Evolutionary conservation across 2,329 filamentous ascomycete species (phyloP), one percentile per base, ranked within the genome.

Genomic region (Aspergillaceae sp.): DNA sequence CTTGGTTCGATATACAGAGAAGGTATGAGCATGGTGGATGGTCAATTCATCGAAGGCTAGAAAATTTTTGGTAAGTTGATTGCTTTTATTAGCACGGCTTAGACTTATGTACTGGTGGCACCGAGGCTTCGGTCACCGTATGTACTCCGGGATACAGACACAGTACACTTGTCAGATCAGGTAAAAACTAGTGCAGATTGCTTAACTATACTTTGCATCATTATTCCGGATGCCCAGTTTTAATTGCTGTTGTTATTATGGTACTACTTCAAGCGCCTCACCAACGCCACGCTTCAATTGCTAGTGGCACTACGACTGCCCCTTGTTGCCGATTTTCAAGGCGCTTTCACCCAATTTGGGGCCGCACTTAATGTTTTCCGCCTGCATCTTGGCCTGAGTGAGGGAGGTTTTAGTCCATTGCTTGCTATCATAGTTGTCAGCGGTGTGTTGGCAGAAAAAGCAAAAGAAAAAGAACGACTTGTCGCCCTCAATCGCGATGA

Each of bases 401-500:
- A 26, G 36, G 36, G 36, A 11, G 27, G 36, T 8, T 38, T 8
- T 4, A 26, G 36, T 38, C 36, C 36, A 26, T 28, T 38, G 36
- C 36, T 38, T 19, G 27, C 27, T 26, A 11, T 38, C 36, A 36
- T 48, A 41, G 49, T 50, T 54, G 52, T 53, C 51, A 54, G 52
- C 51, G 48, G 46, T 52, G 52, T 45, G 49, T 51, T 56, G 53
- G 51, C 51, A 56, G 27, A 4, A 28, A 19, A 27, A 11, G 8
- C 1, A 11, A n/a, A 34, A 6, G 5, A 35, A 11, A 42, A 33
- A 41, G 43, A 50, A 55, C 54, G 50, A 49, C 55, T 55, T 55
- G 51, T 48, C 43, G 47, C 54, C 45, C 49, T 48, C 38, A 55
- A 50, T 56, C 54, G 54, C 30, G 30, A 66, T 59, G 41, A 68